Evolutionary conservation across 2,329 filamentous ascomycete genomes (phyloP).

Genomic region (Dactylellina drechsleri): DNA sequence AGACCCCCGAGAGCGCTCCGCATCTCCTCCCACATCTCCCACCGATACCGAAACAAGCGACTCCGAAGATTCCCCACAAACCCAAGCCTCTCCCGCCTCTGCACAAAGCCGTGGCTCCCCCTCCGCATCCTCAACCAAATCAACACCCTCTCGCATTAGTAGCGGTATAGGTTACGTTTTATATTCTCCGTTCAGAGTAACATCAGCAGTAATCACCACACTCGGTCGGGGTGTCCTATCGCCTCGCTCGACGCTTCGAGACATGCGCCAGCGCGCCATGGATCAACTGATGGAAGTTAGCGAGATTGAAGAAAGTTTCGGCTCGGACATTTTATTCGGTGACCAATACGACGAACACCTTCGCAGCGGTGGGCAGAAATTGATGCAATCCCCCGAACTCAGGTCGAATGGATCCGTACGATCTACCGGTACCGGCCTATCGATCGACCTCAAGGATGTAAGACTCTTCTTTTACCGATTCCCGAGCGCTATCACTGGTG

Average conservation of each 20-base stretch:
- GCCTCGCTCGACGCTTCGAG: conserved; percentile 41
- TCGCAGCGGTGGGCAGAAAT: conserved; percentile 36
- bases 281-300: conserved; percentile 46
- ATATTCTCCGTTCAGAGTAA: conserved; percentile 46
- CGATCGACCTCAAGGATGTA: conserved; percentile 48
- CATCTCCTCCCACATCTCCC: conserved; percentile 33
- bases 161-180: conserved; percentile 43
- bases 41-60: conserved; percentile 54
- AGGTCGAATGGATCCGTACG: conserved; percentile 30
- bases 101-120: conserved; percentile 13
- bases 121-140: conserved; percentile 24
- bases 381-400: conserved; percentile 35
- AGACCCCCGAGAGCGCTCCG: conserved; percentile 16
- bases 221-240: conserved; percentile 46
- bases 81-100: conserved; percentile 19
- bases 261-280: conserved; percentile 52
- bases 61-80: conserved; percentile 45
- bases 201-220: conserved; percentile 41
- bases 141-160: conserved; percentile 29
- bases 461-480: conserved; percentile 29
- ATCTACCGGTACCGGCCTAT: conserved; percentile 23
- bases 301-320: conserved; percentile 51
- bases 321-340: conserved; percentile 48
- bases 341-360: conserved; percentile 54
- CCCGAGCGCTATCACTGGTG: conserved; percentile 15